A percentile compares a stretch with the other conserved stretches of the same genome.
These are phyloP conservation scores for Moelleriella libera DNA, from an alignment of 2,329 filamentous ascomycete species.

Conservation along the genomic window DNA sequence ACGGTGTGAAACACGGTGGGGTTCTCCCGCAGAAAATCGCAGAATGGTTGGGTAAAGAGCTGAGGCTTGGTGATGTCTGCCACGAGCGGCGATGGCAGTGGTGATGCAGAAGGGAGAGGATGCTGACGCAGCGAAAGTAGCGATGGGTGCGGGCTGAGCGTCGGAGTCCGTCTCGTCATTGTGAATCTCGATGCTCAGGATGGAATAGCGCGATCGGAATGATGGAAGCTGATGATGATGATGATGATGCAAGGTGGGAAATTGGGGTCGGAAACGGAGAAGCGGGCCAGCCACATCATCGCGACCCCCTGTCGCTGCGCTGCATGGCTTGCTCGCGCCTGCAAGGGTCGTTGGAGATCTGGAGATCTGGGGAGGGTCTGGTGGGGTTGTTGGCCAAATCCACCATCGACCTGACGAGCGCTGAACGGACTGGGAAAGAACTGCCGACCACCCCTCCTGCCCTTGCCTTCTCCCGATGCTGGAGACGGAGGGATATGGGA, in stretches of 20 bases:
- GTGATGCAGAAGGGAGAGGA: slow-evolving; percentile 14
- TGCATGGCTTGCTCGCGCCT: too few species aligned
- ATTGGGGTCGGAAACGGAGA: background rate
- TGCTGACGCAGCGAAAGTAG: slow-evolving; percentile 29
- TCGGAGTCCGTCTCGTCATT: slow-evolving; percentile 32
- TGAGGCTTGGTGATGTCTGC: slow-evolving; percentile 25
- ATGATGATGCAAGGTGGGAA: background rate
- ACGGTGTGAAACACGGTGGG: slow-evolving; percentile 92
- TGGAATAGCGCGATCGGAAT: background rate
- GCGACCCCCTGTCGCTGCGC: too few species aligned
- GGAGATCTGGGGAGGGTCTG: too few species aligned
- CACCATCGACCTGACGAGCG: too few species aligned
- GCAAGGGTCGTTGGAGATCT: too few species aligned
- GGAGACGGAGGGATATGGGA: background rate
- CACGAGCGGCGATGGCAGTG: slow-evolving; percentile 3
- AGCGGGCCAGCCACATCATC: too few species aligned
- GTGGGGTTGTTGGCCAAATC: too few species aligned
- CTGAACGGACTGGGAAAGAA: too few species aligned
- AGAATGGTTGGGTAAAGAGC: slow-evolving; percentile 70
- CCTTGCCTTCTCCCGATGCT: too few species aligned
- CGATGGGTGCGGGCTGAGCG: slow-evolving; percentile 27
- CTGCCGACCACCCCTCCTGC: too few species aligned
- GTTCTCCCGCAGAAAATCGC: slow-evolving; percentile 75
- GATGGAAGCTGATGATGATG: background rate
- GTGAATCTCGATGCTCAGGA: slow-evolving; percentile 3